Percentiles rank a stretch among this genome's conserved stretches.
Conservation (phyloP, 148 eudicot genomes). For the Selenicereus undatus region DNA sequence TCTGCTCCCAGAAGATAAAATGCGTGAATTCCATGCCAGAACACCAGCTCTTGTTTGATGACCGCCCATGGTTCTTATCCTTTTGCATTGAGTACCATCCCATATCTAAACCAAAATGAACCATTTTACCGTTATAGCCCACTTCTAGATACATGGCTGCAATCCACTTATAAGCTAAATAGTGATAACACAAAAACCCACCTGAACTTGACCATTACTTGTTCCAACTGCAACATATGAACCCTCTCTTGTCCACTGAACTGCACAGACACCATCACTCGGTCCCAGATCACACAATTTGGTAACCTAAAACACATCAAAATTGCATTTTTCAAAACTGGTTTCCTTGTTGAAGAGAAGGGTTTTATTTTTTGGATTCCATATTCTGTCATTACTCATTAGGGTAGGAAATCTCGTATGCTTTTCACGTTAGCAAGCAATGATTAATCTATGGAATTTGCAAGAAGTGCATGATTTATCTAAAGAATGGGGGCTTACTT, state of each 20-base stretch:
- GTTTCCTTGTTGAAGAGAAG: no score
- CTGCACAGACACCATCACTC: constrained; percentile 76
- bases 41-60: constrained; percentile 97
- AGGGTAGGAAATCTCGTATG: no score
- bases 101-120: constrained; percentile 48
- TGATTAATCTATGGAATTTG: no score
- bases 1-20: constrained; percentile 90
- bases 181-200: constrained; percentile 11
- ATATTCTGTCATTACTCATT: no score
- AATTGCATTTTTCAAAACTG: not conserved
- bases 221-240: constrained; percentile 93
- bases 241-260: constrained; percentile 97
- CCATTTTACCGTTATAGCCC: not conserved
- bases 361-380: no score
- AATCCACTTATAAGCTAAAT: not conserved
- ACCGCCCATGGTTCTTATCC: constrained; percentile 75
- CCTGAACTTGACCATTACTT: constrained; percentile 90
- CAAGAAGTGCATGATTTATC: no score
- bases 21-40: constrained; percentile 93
- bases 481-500: constrained; percentile 35
- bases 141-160: not conserved
- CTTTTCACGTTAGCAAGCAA: no score
- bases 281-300: constrained; percentile 92
- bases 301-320: constrained; percentile 52
- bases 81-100: constrained; percentile 94